phyloP scores from a whole-genome alignment of 1,139 yeast genomes.

The Hyphopichia buzzinii region DNA sequence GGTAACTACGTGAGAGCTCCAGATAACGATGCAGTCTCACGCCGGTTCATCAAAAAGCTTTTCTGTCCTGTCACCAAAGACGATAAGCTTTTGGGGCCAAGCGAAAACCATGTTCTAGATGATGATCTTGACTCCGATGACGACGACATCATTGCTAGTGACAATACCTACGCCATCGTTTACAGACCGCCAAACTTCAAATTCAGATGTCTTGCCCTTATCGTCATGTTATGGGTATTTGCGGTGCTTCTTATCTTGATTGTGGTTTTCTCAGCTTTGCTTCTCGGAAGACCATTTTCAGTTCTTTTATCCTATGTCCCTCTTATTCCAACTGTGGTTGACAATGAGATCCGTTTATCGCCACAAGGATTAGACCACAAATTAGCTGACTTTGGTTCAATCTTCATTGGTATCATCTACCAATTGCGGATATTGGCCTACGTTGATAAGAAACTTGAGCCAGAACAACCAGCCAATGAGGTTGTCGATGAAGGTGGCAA shows the following conservation, averaged over 20 bases:
- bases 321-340: slow-evolving; percentile 2
- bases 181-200: slow-evolving; percentile 84
- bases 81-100: slow-evolving; percentile 55
- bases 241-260: slow-evolving; percentile 51
- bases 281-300: slow-evolving; percentile 40
- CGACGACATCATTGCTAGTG: slow-evolving; percentile 49
- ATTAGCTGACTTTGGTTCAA: slow-evolving; percentile 22
- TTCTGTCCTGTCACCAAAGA: slow-evolving; percentile 83
- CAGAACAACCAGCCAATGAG: neutral
- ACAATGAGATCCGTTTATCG: neutral
- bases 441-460: slow-evolving; percentile 12
- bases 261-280: slow-evolving; percentile 29
- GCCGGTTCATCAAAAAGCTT: slow-evolving; percentile 58
- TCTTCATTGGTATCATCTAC: slow-evolving; percentile 21
- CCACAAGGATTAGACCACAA: slow-evolving; percentile 17
- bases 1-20: slow-evolving; percentile 89
- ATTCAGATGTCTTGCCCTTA: slow-evolving; percentile 52
- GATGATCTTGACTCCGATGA: slow-evolving; percentile 29
- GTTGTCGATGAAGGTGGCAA: slow-evolving; percentile 7
- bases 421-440: slow-evolving; percentile 15
- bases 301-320: slow-evolving; percentile 10
- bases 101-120: slow-evolving; percentile 18
- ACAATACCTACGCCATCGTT: slow-evolving; percentile 69
- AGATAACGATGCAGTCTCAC: slow-evolving; percentile 69
- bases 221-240: slow-evolving; percentile 67